Evolutionary conservation across 1,284 basidiomycete species (phyloP), one percentile per base, ranked within the genome.

Genomic region (Phenoliferia sp.): DNA sequence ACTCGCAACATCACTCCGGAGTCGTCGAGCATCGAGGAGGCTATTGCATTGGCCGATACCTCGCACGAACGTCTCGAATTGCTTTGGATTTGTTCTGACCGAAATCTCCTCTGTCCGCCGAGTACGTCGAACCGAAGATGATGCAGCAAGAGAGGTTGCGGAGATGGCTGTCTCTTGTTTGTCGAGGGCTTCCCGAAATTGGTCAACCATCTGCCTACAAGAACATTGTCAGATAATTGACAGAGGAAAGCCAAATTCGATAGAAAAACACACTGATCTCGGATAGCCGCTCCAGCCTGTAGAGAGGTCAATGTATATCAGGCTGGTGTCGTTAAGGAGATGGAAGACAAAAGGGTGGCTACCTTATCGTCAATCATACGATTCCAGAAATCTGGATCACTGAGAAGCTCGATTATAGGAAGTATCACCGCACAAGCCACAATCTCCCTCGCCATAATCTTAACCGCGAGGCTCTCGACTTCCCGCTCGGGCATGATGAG

Each of bases 341-440:
- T n/a, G n/a, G n/a, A n/a, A n/a, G n/a, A n/a, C n/a, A 33, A 31
- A 15, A 33, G 44, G 60, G 32, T 39, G 83, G 88, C 78, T 79
- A 90, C 90, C 79, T 91, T 85, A 80, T 94, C 88, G 78, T 97
- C 94, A 63, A 98, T 90, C 58, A 87, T 85, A 64, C 87, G 84
- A 80, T 98, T 98, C 92, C 94, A 97, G 73, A 96, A 96, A 79
- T 98, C 95, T 22, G 93, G 90, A 77, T 98, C 94, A 60, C 90
- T 85, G 57, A 98, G 77, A 87, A 94, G 90, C 64, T 97, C 91
- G 82, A 97, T 88, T 64, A 95, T 79, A 3, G 94, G 92, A 75
- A 89, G 86, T 35, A 97, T 78, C 6, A 96, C 86, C 1, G 88
- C 82, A 75, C 91, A 94, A 6, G 90, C 85, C 3, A 90, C 81